phyloP scores from a whole-genome alignment of 2,329 filamentous ascomycete species.

The Metarhizium album region DNA sequence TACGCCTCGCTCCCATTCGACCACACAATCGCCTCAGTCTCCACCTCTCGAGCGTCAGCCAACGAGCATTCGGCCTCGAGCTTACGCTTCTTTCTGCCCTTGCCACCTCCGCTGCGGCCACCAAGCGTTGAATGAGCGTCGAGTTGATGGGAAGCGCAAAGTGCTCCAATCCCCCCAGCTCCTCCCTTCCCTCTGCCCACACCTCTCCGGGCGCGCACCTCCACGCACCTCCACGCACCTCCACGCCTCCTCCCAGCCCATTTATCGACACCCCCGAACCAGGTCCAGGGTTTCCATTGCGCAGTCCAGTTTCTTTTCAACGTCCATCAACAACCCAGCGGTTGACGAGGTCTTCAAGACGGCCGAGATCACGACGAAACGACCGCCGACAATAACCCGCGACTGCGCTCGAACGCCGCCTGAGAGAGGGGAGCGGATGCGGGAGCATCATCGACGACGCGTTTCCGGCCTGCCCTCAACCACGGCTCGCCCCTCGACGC shows the following conservation, averaged over 20 bases:
- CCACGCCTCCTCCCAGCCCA: slow-evolving; percentile 29
- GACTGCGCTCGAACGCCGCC: slow-evolving; percentile 1
- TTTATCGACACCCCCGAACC: slow-evolving; percentile 31
- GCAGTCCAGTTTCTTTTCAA: slow-evolving; percentile 9
- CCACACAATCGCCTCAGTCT: not conserved
- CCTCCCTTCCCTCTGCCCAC: slow-evolving; percentile 21
- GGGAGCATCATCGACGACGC: slow-evolving; percentile 3
- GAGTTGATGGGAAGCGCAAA: not conserved
- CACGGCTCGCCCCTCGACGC: not conserved
- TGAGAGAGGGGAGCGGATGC: slow-evolving; percentile 3
- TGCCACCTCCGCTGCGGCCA: not conserved
- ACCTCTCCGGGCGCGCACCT: slow-evolving; percentile 22
- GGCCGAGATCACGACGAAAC: slow-evolving; percentile 3
- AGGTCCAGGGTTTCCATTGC: slow-evolving; percentile 18
- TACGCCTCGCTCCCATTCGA: not conserved
- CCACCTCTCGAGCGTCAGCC: not conserved
- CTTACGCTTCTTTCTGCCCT: not conserved
- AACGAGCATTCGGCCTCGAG: not conserved
- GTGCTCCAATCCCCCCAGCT: slow-evolving; percentile 7
- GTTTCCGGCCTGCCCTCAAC: slow-evolving; percentile 1
- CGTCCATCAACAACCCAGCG: slow-evolving; percentile 4
- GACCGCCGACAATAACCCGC: slow-evolving; percentile 3
- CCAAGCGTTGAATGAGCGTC: too few relatives aligned
- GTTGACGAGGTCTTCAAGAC: slow-evolving; percentile 6
- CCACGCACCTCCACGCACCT: slow-evolving; percentile 25